These are phyloP conservation scores for Nephromyces sp. DNA, from an alignment of 169 alveolate genomes.

Conservation along the genomic window DNA sequence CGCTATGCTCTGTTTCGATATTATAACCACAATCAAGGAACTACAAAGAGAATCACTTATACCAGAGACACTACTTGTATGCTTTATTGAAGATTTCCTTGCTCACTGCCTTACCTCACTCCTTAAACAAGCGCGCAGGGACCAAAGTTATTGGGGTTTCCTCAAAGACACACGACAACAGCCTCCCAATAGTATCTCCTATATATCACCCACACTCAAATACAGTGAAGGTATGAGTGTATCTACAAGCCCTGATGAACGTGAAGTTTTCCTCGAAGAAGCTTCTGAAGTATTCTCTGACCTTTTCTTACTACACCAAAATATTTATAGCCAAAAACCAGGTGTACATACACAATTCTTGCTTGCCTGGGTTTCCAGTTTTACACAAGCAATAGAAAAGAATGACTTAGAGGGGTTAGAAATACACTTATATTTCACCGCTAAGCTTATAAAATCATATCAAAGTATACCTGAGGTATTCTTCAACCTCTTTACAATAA, in stretches of 20 bases:
- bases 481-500: background rate
- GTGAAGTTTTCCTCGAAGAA: too few species aligned
- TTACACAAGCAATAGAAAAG: background rate
- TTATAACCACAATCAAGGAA: background rate
- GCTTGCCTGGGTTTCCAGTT: background rate
- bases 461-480: background rate
- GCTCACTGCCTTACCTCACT: background rate
- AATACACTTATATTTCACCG: background rate
- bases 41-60: background rate
- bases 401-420: background rate
- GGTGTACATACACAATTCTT: too few species aligned
- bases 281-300: too few species aligned
- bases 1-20: background rate
- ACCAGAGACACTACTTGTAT: background rate
- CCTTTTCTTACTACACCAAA: too few species aligned
- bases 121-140: background rate
- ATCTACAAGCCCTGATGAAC: too few species aligned
- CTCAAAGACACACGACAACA: too few species aligned
- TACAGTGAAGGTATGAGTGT: too few species aligned
- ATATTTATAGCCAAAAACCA: too few species aligned
- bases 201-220: too few species aligned
- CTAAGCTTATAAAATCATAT: background rate
- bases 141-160: background rate
- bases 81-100: background rate
- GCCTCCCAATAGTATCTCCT: too few species aligned